phyloP scores from a whole-genome alignment of 2,329 filamentous ascomycete species.

The Phialophora verrucosa region DNA sequence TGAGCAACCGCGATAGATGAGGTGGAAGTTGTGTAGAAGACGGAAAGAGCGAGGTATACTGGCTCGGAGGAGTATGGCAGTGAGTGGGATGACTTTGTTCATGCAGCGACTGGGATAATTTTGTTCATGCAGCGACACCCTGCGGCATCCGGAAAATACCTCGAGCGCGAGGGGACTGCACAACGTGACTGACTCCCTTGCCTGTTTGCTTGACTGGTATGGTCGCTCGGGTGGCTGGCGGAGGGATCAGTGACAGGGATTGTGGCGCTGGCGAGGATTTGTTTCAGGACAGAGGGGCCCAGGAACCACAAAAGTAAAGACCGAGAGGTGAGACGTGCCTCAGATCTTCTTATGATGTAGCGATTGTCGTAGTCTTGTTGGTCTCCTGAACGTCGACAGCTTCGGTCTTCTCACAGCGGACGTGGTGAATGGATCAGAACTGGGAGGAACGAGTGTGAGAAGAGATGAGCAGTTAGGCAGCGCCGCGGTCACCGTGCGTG shows the following conservation, averaged over 20 bases:
- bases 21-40: conserved; percentile 9
- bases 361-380: conserved; percentile 14
- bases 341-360: conserved; percentile 9
- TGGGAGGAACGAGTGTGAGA: not conserved
- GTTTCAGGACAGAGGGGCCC: conserved; percentile 30
- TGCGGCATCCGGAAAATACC: conserved; percentile 3
- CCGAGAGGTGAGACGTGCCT: conserved; percentile 21
- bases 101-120: conserved; percentile 17
- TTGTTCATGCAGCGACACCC: conserved; percentile 7
- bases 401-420: not conserved
- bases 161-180: conserved; percentile 8
- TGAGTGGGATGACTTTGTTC: conserved; percentile 17
- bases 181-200: conserved; percentile 10
- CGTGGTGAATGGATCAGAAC: not conserved
- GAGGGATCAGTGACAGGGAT: conserved; percentile 24
- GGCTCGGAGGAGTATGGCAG: not conserved
- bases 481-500: not conserved
- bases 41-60: not conserved
- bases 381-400: not conserved
- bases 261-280: conserved; percentile 25
- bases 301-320: conserved; percentile 10
- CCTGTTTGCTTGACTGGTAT: conserved; percentile 20
- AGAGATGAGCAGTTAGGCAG: not conserved
- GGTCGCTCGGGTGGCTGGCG: conserved; percentile 30
- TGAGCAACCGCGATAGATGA: conserved; percentile 14